phyloP scores from a whole-genome alignment of 208 protist genomes.

The Acanthamoeba healyi region DNA sequence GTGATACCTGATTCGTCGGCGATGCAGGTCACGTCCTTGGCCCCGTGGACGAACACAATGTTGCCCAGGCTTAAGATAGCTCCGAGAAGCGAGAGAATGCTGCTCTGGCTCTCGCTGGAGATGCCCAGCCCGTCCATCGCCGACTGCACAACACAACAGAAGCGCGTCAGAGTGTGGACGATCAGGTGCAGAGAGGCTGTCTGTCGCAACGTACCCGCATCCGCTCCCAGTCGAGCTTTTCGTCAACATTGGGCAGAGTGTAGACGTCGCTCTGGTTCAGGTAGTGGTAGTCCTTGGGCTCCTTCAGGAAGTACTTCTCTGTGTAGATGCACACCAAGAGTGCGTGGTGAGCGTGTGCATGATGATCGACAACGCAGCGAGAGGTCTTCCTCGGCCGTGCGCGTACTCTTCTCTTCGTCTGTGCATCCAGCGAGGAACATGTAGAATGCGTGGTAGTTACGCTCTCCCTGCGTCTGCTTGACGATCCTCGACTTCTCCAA shows the following conservation, averaged over 20 bases:
- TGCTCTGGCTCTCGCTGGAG: slow-evolving; percentile 58
- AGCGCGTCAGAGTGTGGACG: not conserved
- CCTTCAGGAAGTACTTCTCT: slow-evolving; percentile 75
- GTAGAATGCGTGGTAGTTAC: slow-evolving; percentile 87
- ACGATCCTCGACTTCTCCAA: slow-evolving; percentile 83
- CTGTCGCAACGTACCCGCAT: slow-evolving; percentile 67
- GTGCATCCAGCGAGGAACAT: not conserved
- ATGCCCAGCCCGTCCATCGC: slow-evolving; percentile 80
- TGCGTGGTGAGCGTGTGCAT: not conserved
- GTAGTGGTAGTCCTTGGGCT: slow-evolving; percentile 90
- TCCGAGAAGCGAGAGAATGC: slow-evolving; percentile 78
- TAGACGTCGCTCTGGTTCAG: slow-evolving; percentile 88
- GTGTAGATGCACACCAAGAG: no score
- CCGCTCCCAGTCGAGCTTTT: slow-evolving; percentile 87
- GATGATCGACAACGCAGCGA: no score
- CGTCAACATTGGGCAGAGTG: slow-evolving; percentile 90
- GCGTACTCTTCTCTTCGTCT: not conserved
- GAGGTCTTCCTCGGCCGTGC: no score
- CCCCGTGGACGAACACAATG: slow-evolving; percentile 76
- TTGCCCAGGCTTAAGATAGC: slow-evolving; percentile 85
- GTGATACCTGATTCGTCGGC: no score
- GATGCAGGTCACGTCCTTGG: not conserved
- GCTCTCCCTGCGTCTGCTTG: slow-evolving; percentile 80
- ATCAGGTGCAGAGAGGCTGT: no score
- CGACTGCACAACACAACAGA: not conserved